Evolutionary conservation across 495 filamentous ascomycete genomes (phyloP).

Genomic region (Talaromyces borbonicus): DNA sequence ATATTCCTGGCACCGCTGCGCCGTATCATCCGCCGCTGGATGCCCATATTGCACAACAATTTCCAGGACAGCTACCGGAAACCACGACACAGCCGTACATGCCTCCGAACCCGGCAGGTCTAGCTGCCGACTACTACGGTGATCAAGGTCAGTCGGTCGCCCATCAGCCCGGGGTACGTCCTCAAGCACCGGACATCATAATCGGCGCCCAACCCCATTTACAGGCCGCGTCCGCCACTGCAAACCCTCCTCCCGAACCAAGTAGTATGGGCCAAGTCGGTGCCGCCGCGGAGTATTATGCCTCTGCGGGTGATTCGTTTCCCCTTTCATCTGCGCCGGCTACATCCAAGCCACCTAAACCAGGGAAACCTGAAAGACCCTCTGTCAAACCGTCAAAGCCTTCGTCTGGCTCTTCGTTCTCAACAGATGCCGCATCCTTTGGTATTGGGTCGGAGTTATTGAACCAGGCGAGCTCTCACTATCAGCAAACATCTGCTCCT

Average conservation of each 20-base stretch:
- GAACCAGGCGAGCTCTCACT: slow-evolving; percentile 4
- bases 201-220: slow-evolving; percentile 40
- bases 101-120: slow-evolving; percentile 44
- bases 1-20: slow-evolving; percentile 14
- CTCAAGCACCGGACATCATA: slow-evolving; percentile 42
- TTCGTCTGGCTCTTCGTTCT: slow-evolving; percentile 14
- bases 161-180: slow-evolving; percentile 51
- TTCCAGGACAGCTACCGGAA: slow-evolving; percentile 47
- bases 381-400: slow-evolving; percentile 12
- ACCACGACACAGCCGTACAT: slow-evolving; percentile 36
- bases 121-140: slow-evolving; percentile 58
- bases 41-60: slow-evolving; percentile 47
- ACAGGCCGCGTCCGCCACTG: slow-evolving; percentile 36
- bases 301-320: slow-evolving; percentile 11
- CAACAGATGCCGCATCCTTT: slow-evolving; percentile 18
- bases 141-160: slow-evolving; percentile 55
- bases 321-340: slow-evolving; percentile 10
- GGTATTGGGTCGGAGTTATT: slow-evolving; percentile 15
- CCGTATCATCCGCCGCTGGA: slow-evolving; percentile 25
- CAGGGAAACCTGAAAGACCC: slow-evolving; percentile 18
- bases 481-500: background rate
- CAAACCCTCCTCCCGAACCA: slow-evolving; percentile 41
- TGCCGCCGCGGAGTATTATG: slow-evolving; percentile 42
- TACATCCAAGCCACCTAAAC: slow-evolving; percentile 18
- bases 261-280: slow-evolving; percentile 40